Evolutionary conservation across 176 grass and related monocot genomes (phyloP), one percentile per base, ranked within the genome.

Genomic region (Aegilops umbellulata): DNA sequence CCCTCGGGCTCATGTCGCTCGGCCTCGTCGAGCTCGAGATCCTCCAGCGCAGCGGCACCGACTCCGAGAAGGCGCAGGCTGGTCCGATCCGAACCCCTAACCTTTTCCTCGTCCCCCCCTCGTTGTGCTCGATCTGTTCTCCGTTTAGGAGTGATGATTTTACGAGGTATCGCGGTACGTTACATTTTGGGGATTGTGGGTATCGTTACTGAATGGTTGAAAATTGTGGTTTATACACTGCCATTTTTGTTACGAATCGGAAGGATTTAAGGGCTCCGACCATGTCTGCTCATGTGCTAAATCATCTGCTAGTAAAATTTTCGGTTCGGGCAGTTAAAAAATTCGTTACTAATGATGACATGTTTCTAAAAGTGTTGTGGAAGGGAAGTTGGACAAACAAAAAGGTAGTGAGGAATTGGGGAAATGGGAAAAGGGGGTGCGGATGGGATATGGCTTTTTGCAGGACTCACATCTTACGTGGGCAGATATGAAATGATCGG

Each of bases 1-100:
- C 97, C 42, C 94, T 99, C 13, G 97, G 97, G 1, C 89, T 99
- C 80, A 99, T 99, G 97, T 96, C 97, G 78, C 97, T 99, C 68
- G 97, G 97, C 79, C 92, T 97, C 63, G 97, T 99, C 79, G 97
- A 99, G 90, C 88, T 99, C 41, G 97, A 99, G 92, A 99, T 99
- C 89, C 92, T 99, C 23, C 97, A 99, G 87, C 92, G 97, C 75
- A 99, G 97, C 65, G 97, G 97, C 26, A 88, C 97, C 20, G 69
- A 90, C 82, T 49, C 82, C 23, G 97, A 99, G 92, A 97, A 99
- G 90, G 92, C 82, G 66, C 97, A 99, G 80, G 94, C 97, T 79
- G 97, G 97, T 99, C 31, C 25, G 89, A 81, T 84, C 72, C 57
- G 62, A 68, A 84, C 24, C 76, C 89, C 47, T 81, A 75, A 60